Conservation (phyloP, 2,329 filamentous ascomycete genomes). For the Lojkania enalia region DNA sequence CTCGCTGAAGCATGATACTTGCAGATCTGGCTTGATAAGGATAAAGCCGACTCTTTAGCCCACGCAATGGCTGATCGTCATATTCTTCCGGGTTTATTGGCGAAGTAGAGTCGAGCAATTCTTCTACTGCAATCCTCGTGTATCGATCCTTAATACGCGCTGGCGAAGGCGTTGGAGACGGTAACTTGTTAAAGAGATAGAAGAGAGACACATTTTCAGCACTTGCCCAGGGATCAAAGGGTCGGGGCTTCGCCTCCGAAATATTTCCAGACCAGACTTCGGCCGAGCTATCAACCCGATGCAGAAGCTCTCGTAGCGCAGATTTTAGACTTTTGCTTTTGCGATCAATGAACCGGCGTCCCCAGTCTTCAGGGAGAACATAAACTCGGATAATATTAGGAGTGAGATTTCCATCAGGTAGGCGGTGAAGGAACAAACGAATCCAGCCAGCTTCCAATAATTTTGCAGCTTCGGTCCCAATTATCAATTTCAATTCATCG, state of each 20-base stretch:
- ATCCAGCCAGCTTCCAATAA: constrained; percentile 43
- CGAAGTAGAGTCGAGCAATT: constrained; percentile 52
- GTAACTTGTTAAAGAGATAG: constrained; percentile 72
- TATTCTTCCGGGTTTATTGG: constrained; percentile 40
- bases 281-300: constrained; percentile 59
- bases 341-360: constrained; percentile 57
- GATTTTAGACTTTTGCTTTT: constrained; percentile 50
- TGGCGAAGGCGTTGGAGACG: constrained; percentile 66
- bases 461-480: constrained; percentile 28
- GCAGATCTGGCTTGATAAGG: constrained; percentile 79
- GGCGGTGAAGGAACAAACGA: constrained; percentile 28
- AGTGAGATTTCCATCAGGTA: not conserved
- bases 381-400: constrained; percentile 57
- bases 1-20: constrained; percentile 81
- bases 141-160: constrained; percentile 55
- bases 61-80: constrained; percentile 48
- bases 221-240: constrained; percentile 47
- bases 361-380: constrained; percentile 67
- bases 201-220: constrained; percentile 61
- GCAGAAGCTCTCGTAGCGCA: constrained; percentile 55
- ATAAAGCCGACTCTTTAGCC: constrained; percentile 69
- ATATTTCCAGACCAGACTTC: constrained; percentile 58
- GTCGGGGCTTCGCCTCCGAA: constrained; percentile 16
- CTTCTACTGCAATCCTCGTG: constrained; percentile 57
- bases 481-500: constrained; percentile 24